phyloP scores from a whole-genome alignment of 164 flowering plant species.

The Berberis thunbergii region DNA sequence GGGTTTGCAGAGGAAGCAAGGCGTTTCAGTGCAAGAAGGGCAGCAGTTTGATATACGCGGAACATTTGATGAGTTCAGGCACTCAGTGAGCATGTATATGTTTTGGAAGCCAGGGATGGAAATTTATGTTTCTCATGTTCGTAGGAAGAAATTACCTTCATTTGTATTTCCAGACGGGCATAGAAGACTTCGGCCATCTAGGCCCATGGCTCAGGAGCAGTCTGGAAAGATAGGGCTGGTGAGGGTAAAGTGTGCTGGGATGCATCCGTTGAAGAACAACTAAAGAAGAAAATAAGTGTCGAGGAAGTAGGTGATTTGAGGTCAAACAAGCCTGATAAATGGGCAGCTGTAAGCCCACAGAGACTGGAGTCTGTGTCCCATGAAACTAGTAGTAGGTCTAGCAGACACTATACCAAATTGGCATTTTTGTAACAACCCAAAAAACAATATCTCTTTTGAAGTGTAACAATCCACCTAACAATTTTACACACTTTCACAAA shows the following conservation, averaged over 20 bases:
- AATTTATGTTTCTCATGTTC: constrained; percentile 79
- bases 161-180: constrained; percentile 84
- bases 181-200: constrained; percentile 47
- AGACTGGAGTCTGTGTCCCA: constrained; percentile 25
- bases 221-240: constrained; percentile 19
- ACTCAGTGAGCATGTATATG: constrained; percentile 54
- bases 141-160: constrained; percentile 71
- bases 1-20: constrained; percentile 94
- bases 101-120: constrained; percentile 97
- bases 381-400: constrained; percentile 12
- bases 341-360: constrained; percentile 18
- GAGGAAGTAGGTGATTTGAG: constrained; percentile 12
- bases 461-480: too few species aligned
- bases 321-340: constrained; percentile 15
- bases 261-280: constrained; percentile 23
- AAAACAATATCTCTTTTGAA: too few species aligned
- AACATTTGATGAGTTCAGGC: constrained; percentile 88
- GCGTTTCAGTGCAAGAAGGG: constrained; percentile 69
- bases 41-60: constrained; percentile 95
- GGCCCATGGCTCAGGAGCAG: constrained; percentile 26
- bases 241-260: constrained; percentile 21
- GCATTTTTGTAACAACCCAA: too few species aligned
- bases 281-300: constrained; percentile 17
- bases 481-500: too few species aligned
- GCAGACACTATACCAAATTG: too few species aligned